Conservation (phyloP, 2,329 filamentous ascomycete genomes). For the Fusarium decemcellulare region DNA sequence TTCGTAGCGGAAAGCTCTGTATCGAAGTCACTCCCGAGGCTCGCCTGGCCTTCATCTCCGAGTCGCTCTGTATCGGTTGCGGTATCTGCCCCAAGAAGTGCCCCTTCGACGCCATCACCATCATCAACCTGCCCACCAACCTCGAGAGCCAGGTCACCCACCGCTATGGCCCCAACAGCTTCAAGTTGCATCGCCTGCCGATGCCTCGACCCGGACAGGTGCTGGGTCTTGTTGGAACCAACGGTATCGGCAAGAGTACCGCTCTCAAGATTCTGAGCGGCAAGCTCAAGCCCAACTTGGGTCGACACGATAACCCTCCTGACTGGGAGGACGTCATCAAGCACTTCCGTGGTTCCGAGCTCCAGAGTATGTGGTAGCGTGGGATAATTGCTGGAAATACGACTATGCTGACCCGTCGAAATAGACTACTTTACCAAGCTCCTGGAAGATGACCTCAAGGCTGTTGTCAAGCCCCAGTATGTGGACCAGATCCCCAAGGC, state of each 20-base stretch:
- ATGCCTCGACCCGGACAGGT: constrained; percentile 97
- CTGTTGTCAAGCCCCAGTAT: constrained; percentile 99
- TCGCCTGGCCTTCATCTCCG: constrained; percentile 98
- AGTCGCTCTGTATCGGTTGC: constrained; percentile 95
- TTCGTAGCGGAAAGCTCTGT: constrained; percentile 96
- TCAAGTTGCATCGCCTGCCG: constrained; percentile 97
- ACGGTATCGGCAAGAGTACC: constrained; percentile 99
- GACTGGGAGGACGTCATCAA: constrained; percentile 99
- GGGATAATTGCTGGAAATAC: neutral
- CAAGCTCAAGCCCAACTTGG: constrained; percentile 98
- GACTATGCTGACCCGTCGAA: neutral
- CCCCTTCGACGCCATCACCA: constrained; percentile 98
- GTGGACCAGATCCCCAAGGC: constrained; percentile 98
- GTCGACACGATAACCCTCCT: constrained; percentile 93
- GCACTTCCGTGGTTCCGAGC: constrained; percentile 96
- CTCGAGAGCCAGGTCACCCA: constrained; percentile 98
- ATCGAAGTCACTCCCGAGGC: constrained; percentile 93
- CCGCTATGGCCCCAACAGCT: constrained; percentile 99
- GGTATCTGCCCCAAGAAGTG: constrained; percentile 99
- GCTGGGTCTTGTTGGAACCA: constrained; percentile 95
- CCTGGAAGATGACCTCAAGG: constrained; percentile 96
- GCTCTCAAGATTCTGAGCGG: constrained; percentile 98
- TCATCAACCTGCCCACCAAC: constrained; percentile 99
- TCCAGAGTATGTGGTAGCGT: constrained; percentile 81
- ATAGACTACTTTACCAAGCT: constrained; percentile 97